Evolutionary conservation across 352 stramenopile species (phyloP).

Genomic region (Globisporangium nunn): DNA sequence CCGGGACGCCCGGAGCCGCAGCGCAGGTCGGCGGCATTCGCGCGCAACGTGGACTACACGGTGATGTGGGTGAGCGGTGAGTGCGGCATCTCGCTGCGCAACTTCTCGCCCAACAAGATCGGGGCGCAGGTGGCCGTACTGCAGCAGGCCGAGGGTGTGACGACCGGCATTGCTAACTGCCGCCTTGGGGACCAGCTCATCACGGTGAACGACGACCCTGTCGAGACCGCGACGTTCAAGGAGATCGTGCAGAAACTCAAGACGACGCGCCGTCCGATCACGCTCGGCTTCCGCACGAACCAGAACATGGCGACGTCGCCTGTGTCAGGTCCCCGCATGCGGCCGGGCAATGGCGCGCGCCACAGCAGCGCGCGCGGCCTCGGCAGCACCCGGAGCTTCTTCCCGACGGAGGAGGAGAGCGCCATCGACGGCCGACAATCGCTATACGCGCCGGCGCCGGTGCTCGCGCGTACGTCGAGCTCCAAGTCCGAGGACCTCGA

Average conservation of each 20-base stretch:
- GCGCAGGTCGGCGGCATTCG: slow-evolving; percentile 1
- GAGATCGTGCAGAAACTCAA: slow-evolving; percentile 81
- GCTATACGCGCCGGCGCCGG: not conserved
- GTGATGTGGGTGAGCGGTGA: slow-evolving; percentile 81
- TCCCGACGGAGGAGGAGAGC: slow-evolving; percentile 8
- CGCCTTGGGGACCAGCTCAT: slow-evolving; percentile 69
- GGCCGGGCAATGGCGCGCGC: not conserved
- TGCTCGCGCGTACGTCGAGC: not conserved
- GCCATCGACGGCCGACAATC: not conserved
- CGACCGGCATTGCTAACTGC: slow-evolving; percentile 71
- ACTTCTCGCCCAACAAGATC: slow-evolving; percentile 70
- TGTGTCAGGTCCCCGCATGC: slow-evolving; percentile 7
- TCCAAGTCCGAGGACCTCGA: not conserved
- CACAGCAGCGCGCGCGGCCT: not conserved
- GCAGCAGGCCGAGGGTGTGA: slow-evolving; percentile 72
- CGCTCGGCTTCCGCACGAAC: slow-evolving; percentile 62
- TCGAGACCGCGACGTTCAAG: slow-evolving; percentile 48
- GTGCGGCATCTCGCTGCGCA: slow-evolving; percentile 78
- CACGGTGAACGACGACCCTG: slow-evolving; percentile 61
- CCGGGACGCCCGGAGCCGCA: slow-evolving; percentile 5
- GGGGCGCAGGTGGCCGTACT: slow-evolving; percentile 75
- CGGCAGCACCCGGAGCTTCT: slow-evolving; percentile 6
- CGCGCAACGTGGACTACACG: slow-evolving; percentile 37
- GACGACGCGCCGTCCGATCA: slow-evolving; percentile 57
- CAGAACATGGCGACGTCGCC: slow-evolving; percentile 66